A percentile compares a stretch with the other conserved stretches of the same genome.
These are phyloP conservation scores for Mycena alexandri DNA, from an alignment of 768 basidiomycete species.

Conservation along the genomic window DNA sequence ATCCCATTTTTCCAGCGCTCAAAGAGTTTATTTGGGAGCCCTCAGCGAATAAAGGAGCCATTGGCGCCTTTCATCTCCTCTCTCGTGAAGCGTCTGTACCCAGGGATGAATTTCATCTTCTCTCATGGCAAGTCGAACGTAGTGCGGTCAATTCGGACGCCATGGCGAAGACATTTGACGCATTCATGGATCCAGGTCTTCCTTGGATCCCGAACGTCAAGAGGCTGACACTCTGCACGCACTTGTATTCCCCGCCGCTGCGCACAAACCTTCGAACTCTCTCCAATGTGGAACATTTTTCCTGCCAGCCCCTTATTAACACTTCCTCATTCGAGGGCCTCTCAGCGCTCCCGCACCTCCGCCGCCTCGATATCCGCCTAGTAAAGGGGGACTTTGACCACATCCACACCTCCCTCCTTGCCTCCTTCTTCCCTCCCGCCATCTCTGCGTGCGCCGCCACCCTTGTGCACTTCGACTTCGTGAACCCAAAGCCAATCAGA, in stretches of 20 bases:
- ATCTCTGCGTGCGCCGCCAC: conserved; percentile 19
- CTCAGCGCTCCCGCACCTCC: conserved; percentile 28
- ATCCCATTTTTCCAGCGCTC: conserved; percentile 30
- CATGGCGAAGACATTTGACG: conserved; percentile 24
- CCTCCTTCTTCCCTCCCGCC: conserved; percentile 19
- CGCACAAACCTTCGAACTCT: conserved; percentile 12
- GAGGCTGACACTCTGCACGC: conserved; percentile 31
- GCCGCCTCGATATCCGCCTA: conserved; percentile 29
- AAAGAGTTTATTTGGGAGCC: conserved; percentile 33
- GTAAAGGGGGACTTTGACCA: neutral
- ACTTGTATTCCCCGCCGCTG: conserved; percentile 28
- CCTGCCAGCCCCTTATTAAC: conserved; percentile 27
- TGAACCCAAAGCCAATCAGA: neutral
- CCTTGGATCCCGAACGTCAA: conserved; percentile 37
- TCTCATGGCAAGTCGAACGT: conserved; percentile 33
- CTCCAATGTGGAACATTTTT: conserved; percentile 26
- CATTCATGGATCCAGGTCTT: conserved; percentile 36
- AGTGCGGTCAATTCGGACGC: conserved; percentile 9
- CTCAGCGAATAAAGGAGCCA: conserved; percentile 23
- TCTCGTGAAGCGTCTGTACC: conserved; percentile 30
- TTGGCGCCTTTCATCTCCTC: conserved; percentile 33
- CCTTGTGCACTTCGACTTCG: conserved; percentile 24
- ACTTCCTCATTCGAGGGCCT: conserved; percentile 10
- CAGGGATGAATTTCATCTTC: conserved; percentile 23
- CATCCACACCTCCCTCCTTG: conserved; percentile 13